Base-by-base conservation (phyloP, 2,329 filamentous ascomycete species). In the Ophiostoma ips region DNA sequence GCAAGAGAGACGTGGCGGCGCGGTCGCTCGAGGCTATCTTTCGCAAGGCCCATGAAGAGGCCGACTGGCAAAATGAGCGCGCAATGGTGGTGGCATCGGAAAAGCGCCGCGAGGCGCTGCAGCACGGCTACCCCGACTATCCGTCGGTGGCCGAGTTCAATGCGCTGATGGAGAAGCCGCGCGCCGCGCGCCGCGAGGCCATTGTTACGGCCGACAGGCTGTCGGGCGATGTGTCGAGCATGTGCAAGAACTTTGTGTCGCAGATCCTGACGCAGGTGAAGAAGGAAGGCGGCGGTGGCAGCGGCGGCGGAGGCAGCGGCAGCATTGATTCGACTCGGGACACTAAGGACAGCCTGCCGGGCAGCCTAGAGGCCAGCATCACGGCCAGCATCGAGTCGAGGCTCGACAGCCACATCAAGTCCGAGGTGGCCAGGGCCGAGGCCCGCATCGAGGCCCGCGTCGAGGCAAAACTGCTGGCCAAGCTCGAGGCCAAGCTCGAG, bases 61-160 rank as follows among this genome's bases (percentile, higher is more conserved):
- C 2, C 16, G 30, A 34, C 16, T n/a, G 19, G 2, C 43, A 34
- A 34, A 18, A 21, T 3, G 30, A 33, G 15, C 19, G n/a, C 28
- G 16, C 28, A 16, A 30, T 16, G 12, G 5, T 33, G 30, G 10
- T 45, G 2, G 43, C 43, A n/a, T 19, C 45, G 1, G 13, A 43
- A 1, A 35, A 50, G 44, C 48, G 43, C 11, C 50, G 49, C 7
- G 48, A 53, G 11, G 48, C 48, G 12, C 38, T 49, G 19, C 31
- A 30, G 44, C 9, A 11, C 24, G 37, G 5, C n/a, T 45, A 50
- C 11, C 3, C 46, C 1, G 55, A 56, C 11, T 58, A 52, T 37
- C 52, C 56, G 2, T 50, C 49, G 11, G 28, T 52, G 31, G 31
- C 37, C 6, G 52, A 50, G 24, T 16, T 48, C 30, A 45, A 45